A percentile compares a stretch with the other conserved stretches of the same genome.
Evolutionary conservation across 73 alveolate species (phyloP).

Genomic region (Symbiodinium pilosum): DNA sequence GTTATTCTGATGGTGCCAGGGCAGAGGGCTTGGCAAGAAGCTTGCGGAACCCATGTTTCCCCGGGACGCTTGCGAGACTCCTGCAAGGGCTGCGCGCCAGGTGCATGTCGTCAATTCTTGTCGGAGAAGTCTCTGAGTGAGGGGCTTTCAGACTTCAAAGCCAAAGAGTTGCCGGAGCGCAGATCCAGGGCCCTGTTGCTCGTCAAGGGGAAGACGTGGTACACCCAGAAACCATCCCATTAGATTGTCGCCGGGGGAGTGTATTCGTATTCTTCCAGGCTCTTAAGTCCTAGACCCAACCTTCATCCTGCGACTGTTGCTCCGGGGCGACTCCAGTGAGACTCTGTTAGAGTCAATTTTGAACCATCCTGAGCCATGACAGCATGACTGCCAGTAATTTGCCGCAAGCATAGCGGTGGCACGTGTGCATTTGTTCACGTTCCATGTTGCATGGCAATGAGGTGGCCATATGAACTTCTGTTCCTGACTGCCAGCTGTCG

Average conservation of each 20-base stretch:
- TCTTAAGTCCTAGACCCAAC: too few species aligned
- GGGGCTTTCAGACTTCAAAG: neutral
- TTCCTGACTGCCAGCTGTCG: too few species aligned
- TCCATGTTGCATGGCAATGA: conserved; percentile 20
- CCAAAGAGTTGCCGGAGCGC: too few species aligned
- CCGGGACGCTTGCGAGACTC: conserved; percentile 6
- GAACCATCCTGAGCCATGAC: conserved; percentile 14
- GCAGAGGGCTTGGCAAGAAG: neutral
- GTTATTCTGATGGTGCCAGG: too few species aligned
- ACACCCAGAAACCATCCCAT: too few species aligned
- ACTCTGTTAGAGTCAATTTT: neutral
- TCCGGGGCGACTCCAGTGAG: too few species aligned
- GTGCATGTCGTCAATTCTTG: neutral
- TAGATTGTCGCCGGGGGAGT: too few species aligned
- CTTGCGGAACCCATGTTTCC: neutral
- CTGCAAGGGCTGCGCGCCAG: neutral
- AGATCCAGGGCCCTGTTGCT: too few species aligned
- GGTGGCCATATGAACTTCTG: neutral
- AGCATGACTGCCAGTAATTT: conserved; percentile 14
- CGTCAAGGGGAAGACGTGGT: too few species aligned
- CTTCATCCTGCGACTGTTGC: too few species aligned
- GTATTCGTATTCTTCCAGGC: too few species aligned
- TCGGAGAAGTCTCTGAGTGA: conserved; percentile 4
- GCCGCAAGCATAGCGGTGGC: conserved; percentile 16
- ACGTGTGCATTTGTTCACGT: conserved; percentile 23